A percentile compares a stretch with the other conserved stretches of the same genome.
phyloP scores from a whole-genome alignment of 2,329 filamentous ascomycete species.

The Diaporthe capsici region DNA sequence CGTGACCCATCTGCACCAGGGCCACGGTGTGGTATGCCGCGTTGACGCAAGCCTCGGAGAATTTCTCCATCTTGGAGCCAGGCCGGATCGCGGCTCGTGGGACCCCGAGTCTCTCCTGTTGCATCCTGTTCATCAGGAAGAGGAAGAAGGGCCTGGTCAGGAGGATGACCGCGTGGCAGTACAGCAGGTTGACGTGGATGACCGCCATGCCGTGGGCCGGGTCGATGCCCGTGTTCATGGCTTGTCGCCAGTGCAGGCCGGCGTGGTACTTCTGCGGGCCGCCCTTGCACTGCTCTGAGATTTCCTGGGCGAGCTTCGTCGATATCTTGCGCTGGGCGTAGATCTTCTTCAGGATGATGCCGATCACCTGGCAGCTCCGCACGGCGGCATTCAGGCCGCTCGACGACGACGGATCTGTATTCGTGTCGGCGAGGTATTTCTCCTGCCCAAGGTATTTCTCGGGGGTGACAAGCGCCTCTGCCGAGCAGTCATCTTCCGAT shows the following conservation, averaged over 20 bases:
- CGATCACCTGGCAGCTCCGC: slow-evolving; percentile 70
- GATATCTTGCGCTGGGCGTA: slow-evolving; percentile 74
- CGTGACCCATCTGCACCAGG: slow-evolving; percentile 60
- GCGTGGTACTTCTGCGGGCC: slow-evolving; percentile 65
- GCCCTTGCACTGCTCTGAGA: slow-evolving; percentile 65
- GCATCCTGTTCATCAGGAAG: slow-evolving; percentile 63
- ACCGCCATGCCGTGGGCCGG: slow-evolving; percentile 69
- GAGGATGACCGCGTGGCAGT: slow-evolving; percentile 74
- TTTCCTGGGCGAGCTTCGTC: slow-evolving; percentile 68
- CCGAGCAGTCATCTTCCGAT: slow-evolving; percentile 72
- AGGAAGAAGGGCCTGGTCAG: slow-evolving; percentile 76
- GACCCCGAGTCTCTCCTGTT: slow-evolving; percentile 50
- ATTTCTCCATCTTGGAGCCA: slow-evolving; percentile 57
- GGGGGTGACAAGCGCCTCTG: slow-evolving; percentile 56
- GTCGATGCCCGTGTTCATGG: slow-evolving; percentile 55
- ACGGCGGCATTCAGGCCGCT: slow-evolving; percentile 68
- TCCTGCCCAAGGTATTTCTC: slow-evolving; percentile 36
- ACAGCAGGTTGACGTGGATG: slow-evolving; percentile 73
- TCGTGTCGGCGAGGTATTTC: slow-evolving; percentile 37
- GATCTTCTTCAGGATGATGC: slow-evolving; percentile 69
- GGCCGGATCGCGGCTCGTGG: slow-evolving; percentile 48
- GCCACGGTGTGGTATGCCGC: slow-evolving; percentile 65
- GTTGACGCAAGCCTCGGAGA: slow-evolving; percentile 66
- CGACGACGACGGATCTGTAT: slow-evolving; percentile 42
- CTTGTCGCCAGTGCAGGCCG: slow-evolving; percentile 65